Conservation (phyloP, 2,329 filamentous ascomycete genomes). For the Zymoseptoria tritici region DNA sequence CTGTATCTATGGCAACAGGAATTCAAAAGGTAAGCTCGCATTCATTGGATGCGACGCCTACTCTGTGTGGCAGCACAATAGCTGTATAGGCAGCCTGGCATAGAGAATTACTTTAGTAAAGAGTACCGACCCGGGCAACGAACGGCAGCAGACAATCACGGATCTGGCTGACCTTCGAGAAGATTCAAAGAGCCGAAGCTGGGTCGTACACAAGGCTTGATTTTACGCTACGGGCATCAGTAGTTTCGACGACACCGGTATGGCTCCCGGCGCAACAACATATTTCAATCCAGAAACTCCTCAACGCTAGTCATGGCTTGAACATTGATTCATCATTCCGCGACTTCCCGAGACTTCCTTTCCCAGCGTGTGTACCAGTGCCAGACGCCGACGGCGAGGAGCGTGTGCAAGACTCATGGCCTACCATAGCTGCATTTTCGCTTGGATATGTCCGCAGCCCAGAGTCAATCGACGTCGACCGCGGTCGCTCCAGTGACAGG, state of each 20-base stretch:
- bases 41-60: constrained; percentile 97
- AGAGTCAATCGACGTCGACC: constrained; percentile 18
- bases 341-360: no score
- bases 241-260: no score
- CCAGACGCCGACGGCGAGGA: neutral
- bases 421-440: constrained; percentile 10
- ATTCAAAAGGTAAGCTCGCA: constrained; percentile 76
- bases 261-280: neutral
- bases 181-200: no score
- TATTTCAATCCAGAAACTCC: neutral
- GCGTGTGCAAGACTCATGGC: neutral
- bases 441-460: constrained; percentile 7
- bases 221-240: neutral
- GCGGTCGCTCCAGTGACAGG: constrained; percentile 2
- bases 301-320: no score
- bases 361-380: no score
- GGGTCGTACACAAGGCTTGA: no score
- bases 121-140: constrained; percentile 69
- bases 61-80: constrained; percentile 92
- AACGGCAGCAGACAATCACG: constrained; percentile 63
- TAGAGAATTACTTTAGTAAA: constrained; percentile 87
- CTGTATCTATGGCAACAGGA: constrained; percentile 85
- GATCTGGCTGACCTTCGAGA: no score
- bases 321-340: no score
- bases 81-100: constrained; percentile 85